Percentiles rank a stretch among this genome's conserved stretches.
Conservation (phyloP, 306 rosid species). For the Chamaecrista fasciculata region DNA sequence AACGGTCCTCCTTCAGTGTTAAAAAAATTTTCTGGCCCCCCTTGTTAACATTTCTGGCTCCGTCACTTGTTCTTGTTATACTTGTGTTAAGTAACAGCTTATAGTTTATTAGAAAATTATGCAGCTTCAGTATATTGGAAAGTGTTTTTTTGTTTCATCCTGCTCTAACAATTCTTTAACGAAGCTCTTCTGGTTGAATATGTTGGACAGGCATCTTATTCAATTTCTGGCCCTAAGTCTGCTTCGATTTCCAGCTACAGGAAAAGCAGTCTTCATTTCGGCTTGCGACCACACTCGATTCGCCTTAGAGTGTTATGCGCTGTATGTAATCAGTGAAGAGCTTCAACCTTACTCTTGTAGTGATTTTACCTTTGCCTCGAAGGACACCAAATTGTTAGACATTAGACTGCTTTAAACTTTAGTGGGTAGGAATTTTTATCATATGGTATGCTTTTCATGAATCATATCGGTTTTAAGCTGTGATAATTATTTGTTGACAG, state of each 20-base stretch:
- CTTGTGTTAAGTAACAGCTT: no score
- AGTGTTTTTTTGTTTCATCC: background rate
- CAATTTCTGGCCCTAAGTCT: constrained; percentile 26
- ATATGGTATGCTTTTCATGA: background rate
- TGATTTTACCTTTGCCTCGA: constrained; percentile 4
- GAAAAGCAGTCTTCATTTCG: constrained; percentile 43
- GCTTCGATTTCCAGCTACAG: constrained; percentile 38
- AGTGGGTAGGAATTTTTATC: constrained; percentile 1
- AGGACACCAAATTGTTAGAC: background rate
- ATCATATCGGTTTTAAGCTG: background rate
- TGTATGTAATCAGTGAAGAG: constrained; percentile 41
- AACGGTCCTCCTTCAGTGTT: no score
- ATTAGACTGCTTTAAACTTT: background rate
- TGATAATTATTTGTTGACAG: background rate
- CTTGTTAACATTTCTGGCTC: no score
- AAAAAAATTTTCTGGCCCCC: no score
- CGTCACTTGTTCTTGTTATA: no score
- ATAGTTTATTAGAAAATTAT: background rate
- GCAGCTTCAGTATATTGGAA: background rate
- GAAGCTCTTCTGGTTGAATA: constrained; percentile 13
- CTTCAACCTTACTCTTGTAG: background rate
- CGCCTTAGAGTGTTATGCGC: constrained; percentile 56
- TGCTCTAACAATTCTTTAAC: background rate
- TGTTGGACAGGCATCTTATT: constrained; percentile 42
- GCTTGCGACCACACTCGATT: constrained; percentile 28